Evolutionary conservation across 208 protist species (phyloP).

Genomic region (Leishmania amazonensis): DNA sequence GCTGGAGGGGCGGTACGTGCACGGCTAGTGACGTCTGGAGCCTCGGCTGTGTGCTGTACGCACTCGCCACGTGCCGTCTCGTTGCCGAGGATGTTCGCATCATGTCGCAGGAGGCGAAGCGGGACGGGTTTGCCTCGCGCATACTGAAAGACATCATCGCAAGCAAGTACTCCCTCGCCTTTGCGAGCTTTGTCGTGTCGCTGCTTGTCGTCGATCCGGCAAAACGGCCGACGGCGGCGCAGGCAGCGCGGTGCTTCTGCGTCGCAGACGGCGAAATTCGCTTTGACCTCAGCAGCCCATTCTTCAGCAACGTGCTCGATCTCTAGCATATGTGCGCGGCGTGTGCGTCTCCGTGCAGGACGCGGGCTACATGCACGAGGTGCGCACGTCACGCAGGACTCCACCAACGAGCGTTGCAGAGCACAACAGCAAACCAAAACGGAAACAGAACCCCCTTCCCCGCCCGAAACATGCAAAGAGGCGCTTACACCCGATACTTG

Average conservation of each 20-base stretch:
- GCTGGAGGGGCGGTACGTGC: constrained; percentile 57
- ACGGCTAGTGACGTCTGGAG: constrained; percentile 87
- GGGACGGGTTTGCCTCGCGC: constrained; percentile 64
- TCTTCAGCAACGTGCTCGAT: constrained; percentile 79
- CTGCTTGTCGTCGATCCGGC: constrained; percentile 67
- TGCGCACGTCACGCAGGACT: too few relatives aligned
- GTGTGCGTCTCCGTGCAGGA: not conserved
- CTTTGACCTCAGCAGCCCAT: constrained; percentile 60
- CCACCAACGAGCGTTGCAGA: too few relatives aligned
- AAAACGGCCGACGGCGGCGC: constrained; percentile 68
- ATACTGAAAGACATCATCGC: constrained; percentile 71
- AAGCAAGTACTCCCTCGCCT: constrained; percentile 61
- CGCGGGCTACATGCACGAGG: too few relatives aligned
- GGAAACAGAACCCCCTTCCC: not conserved
- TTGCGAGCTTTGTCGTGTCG: constrained; percentile 80
- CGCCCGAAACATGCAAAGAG: not conserved
- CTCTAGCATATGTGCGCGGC: constrained; percentile 21
- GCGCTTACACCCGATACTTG: not conserved
- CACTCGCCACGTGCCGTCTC: constrained; percentile 71
- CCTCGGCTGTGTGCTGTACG: constrained; percentile 87
- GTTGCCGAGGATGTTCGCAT: constrained; percentile 57
- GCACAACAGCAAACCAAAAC: too few relatives aligned
- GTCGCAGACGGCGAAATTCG: constrained; percentile 43
- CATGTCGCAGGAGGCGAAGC: constrained; percentile 76
- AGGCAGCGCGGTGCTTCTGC: constrained; percentile 60